Evolutionary conservation across 1,284 basidiomycete species (phyloP), one percentile per base, ranked within the genome.

Genomic region (Stereum hirsutum): DNA sequence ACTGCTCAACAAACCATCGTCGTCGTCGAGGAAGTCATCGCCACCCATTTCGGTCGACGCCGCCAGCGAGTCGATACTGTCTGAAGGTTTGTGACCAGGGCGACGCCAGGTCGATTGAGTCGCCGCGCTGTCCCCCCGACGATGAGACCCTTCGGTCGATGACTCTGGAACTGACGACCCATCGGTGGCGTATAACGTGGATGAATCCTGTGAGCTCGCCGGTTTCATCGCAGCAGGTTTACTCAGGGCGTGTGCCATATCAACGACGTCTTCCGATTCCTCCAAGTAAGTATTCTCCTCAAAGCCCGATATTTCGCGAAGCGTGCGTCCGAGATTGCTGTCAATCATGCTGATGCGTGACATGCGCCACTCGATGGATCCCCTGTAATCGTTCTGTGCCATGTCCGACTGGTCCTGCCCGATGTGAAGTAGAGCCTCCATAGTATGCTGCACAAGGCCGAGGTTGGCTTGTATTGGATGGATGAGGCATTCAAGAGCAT

Each of bases 361-460:
- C 61, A 78, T 73, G 21, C 83, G 70, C 77, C 80, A 77, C 44
- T 83, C 78, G 43, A 86, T 85, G 2, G 83, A 82, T 5, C 73
- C 77, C 41, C 67, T 75, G 58, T 85, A 85, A 45, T 83, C 79
- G 39, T 72, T 75, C 54, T 76, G 73, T 17, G 76, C 74, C 39
- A 81, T 66, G 15, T 79, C 74, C 3, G 74, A 78, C 58, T 88
- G 84, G 43, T 82, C 76, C 43, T 75, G 72, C 2, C 82, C 83
- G n/a, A 85, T 57, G 1, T 69, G 62, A 19, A 83, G 60, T 26
- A 89, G 62, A 5, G 65, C 68, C 39, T 84, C 78, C 6, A 86
- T 59, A 1, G 74, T 75, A 52, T 79, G 72, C 41, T 75, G 61
- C n/a, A 79, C 66, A 17, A 74, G 58, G 7, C 60, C 62, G 15